Evolutionary conservation across 768 basidiomycete species (phyloP).

Genomic region (Mycena indigotica): DNA sequence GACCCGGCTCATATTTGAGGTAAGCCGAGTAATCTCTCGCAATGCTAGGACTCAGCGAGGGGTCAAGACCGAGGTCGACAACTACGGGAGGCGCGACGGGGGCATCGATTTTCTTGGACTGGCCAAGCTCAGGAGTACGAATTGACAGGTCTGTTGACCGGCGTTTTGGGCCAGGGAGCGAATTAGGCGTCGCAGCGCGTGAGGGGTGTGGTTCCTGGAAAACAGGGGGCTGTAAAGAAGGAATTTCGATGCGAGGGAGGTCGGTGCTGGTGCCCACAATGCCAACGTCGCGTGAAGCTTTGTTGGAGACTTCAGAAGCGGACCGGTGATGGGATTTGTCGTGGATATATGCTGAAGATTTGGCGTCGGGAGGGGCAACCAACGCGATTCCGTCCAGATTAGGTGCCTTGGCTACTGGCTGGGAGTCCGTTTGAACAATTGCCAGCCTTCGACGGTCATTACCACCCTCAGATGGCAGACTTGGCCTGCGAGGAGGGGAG

Average conservation of each 20-base stretch:
- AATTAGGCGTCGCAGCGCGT: slow-evolving; percentile 22
- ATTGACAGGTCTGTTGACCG: slow-evolving; percentile 38
- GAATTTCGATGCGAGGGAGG: slow-evolving; percentile 28
- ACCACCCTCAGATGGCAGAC: slow-evolving; percentile 58
- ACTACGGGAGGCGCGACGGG: slow-evolving; percentile 68
- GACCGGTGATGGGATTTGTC: slow-evolving; percentile 45
- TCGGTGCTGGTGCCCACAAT: slow-evolving; percentile 48
- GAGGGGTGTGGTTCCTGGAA: slow-evolving; percentile 37
- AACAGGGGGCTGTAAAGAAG: slow-evolving; percentile 32
- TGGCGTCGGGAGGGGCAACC: slow-evolving; percentile 73
- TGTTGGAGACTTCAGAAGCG: slow-evolving; percentile 46
- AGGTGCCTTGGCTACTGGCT: slow-evolving; percentile 35
- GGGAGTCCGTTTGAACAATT: slow-evolving; percentile 61
- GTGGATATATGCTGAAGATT: slow-evolving; percentile 54
- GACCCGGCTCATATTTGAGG: slow-evolving; percentile 65
- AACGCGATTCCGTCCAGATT: slow-evolving; percentile 58
- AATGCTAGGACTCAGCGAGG: slow-evolving; percentile 29
- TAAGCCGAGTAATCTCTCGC: slow-evolving; percentile 40
- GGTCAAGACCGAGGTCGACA: slow-evolving; percentile 44
- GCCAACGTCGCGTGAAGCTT: slow-evolving; percentile 42
- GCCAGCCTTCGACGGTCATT: slow-evolving; percentile 67
- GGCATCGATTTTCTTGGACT: slow-evolving; percentile 57
- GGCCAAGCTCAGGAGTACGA: slow-evolving; percentile 64
- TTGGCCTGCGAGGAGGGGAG: slow-evolving; percentile 45
- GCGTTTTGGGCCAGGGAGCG: slow-evolving; percentile 10